Evolutionary conservation across 73 alveolate species (phyloP).

Genomic region (Halteria grandinella): DNA sequence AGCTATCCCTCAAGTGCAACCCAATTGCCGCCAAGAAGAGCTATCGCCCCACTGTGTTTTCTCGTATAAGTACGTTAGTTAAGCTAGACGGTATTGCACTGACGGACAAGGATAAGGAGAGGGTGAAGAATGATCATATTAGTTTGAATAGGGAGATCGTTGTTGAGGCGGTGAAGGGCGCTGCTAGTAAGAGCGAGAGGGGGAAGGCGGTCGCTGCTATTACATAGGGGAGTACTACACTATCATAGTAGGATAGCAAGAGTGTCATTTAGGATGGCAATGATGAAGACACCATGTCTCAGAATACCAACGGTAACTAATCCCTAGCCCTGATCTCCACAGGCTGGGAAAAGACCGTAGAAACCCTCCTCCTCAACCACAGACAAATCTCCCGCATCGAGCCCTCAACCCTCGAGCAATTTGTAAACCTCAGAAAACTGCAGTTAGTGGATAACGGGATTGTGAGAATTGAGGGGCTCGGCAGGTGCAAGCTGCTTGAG

Average conservation of each 20-base stretch:
- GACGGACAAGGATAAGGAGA: constrained; percentile 68
- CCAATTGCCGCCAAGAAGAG: constrained; percentile 73
- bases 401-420: constrained; percentile 63
- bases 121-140: constrained; percentile 4
- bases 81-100: constrained; percentile 64
- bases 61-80: constrained; percentile 30
- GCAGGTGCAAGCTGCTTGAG: constrained; percentile 81
- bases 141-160: constrained; percentile 34
- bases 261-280: background rate
- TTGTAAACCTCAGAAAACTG: constrained; percentile 71
- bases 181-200: constrained; percentile 1
- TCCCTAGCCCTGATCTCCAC: background rate
- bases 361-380: constrained; percentile 70
- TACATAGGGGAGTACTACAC: too few species aligned
- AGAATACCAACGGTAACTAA: background rate
- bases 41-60: constrained; percentile 63
- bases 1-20: constrained; percentile 71
- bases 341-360: constrained; percentile 70
- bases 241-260: background rate
- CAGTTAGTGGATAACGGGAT: constrained; percentile 87
- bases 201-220: background rate
- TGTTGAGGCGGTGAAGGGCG: constrained; percentile 21
- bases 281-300: background rate
- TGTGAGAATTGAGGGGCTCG: constrained; percentile 85
- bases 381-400: constrained; percentile 63